Evolutionary conservation across 495 filamentous ascomycete genomes (phyloP).

Genomic region (Penicillium arizonense): DNA sequence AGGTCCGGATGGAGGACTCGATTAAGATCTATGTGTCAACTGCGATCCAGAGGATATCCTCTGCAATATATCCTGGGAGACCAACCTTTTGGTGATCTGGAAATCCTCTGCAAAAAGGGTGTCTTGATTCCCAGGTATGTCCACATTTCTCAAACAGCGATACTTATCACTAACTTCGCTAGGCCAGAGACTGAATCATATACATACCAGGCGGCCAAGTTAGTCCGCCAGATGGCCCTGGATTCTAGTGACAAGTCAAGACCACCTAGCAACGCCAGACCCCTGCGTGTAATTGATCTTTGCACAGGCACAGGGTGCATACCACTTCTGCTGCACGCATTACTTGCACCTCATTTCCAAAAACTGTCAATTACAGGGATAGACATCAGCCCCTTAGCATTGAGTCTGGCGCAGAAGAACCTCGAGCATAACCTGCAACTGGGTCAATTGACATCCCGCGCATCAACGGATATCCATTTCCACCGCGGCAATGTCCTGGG

Average conservation of each 20-base stretch:
- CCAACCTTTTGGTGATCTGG: slow-evolving; percentile 82
- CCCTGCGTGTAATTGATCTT: slow-evolving; percentile 71
- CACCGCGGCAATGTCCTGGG: slow-evolving; percentile 53
- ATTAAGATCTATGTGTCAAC: slow-evolving; percentile 50
- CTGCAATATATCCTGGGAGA: slow-evolving; percentile 88
- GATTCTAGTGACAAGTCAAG: background rate
- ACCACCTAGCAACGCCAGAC: background rate
- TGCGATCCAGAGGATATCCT: slow-evolving; percentile 65
- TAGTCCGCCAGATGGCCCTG: slow-evolving; percentile 31
- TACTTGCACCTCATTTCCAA: slow-evolving; percentile 39
- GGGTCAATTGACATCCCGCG: slow-evolving; percentile 24
- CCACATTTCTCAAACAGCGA: background rate
- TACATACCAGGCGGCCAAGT: slow-evolving; percentile 52
- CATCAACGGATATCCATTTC: slow-evolving; percentile 48
- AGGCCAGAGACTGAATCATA: slow-evolving; percentile 73
- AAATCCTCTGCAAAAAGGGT: slow-evolving; percentile 70
- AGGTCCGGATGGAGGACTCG: slow-evolving; percentile 25
- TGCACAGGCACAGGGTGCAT: slow-evolving; percentile 95
- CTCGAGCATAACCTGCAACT: slow-evolving; percentile 47
- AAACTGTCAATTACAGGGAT: slow-evolving; percentile 38
- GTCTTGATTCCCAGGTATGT: slow-evolving; percentile 83
- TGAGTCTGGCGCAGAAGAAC: slow-evolving; percentile 63
- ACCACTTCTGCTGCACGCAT: slow-evolving; percentile 64
- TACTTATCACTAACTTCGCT: background rate
- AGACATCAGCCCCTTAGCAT: slow-evolving; percentile 46